Conservation (phyloP, 805 yeast genomes). For the Allodekkera sacchari region DNA sequence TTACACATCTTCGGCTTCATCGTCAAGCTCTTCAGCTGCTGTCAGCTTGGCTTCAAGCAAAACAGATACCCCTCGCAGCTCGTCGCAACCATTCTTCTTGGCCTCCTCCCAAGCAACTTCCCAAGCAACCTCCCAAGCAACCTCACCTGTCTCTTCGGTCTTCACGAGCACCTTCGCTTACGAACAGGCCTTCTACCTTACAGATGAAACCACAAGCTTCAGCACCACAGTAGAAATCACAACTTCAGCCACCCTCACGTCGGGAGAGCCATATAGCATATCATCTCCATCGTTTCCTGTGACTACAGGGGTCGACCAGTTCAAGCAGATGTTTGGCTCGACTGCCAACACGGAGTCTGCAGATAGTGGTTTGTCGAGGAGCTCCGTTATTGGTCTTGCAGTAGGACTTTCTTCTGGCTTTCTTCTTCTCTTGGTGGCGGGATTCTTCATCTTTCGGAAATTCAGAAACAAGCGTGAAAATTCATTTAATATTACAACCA, state of each 20-base stretch:
- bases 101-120: conserved; percentile 2
- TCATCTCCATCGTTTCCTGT: too few relatives aligned
- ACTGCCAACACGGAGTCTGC: too few relatives aligned
- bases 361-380: conserved; percentile 7
- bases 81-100: too few relatives aligned
- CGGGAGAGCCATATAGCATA: conserved; percentile 7
- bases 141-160: conserved; percentile 1
- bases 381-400: conserved; percentile 23
- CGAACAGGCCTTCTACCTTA: conserved; percentile 22
- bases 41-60: too few relatives aligned
- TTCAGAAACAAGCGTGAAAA: background rate
- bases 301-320: too few relatives aligned
- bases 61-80: too few relatives aligned
- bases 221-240: conserved; percentile 16
- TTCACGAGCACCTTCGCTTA: conserved; percentile 13
- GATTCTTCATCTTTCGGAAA: background rate
- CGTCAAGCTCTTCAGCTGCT: background rate
- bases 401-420: conserved; percentile 20
- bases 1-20: conserved; percentile 2
- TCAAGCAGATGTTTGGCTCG: too few relatives aligned
- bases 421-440: conserved; percentile 8
- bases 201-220: conserved; percentile 19
- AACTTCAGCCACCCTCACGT: conserved; percentile 10
- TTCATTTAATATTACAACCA: conserved; percentile 10
- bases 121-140: background rate